These are phyloP conservation scores for Neolentinus lepideus DNA, from an alignment of 1,284 basidiomycete genomes.

Conservation along the genomic window DNA sequence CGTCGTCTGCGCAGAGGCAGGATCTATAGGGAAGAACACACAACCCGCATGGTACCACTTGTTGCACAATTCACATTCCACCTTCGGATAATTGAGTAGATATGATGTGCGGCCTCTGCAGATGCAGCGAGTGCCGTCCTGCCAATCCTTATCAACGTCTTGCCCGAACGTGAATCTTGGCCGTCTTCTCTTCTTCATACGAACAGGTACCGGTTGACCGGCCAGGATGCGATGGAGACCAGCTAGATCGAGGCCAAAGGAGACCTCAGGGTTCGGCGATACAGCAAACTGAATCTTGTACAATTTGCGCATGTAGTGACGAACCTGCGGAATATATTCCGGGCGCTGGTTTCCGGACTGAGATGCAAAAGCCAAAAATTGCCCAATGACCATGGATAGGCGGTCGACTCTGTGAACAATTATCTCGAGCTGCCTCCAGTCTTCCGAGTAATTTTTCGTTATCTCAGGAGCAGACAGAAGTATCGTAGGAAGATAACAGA, in stretches of 20 bases:
- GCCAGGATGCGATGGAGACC: slow-evolving; percentile 74
- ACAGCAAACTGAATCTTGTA: slow-evolving; percentile 80
- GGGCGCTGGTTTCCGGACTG: slow-evolving; percentile 58
- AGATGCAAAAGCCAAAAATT: slow-evolving; percentile 67
- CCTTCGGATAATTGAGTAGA: slow-evolving; percentile 47
- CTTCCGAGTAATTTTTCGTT: slow-evolving; percentile 65
- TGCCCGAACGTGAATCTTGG: slow-evolving; percentile 72
- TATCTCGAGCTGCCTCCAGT: slow-evolving; percentile 69
- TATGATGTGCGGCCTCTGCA: slow-evolving; percentile 64
- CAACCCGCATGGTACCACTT: slow-evolving; percentile 68
- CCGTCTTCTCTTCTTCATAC: slow-evolving; percentile 53
- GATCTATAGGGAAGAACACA: slow-evolving; percentile 56
- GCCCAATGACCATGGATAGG: slow-evolving; percentile 63
- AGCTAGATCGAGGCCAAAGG: slow-evolving; percentile 72
- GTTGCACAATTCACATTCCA: slow-evolving; percentile 61
- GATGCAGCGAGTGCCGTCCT: slow-evolving; percentile 71
- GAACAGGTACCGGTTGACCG: slow-evolving; percentile 44
- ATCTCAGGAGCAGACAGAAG: slow-evolving; percentile 65
- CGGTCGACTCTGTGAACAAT: slow-evolving; percentile 73
- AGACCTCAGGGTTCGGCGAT: slow-evolving; percentile 67
- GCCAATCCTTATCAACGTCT: slow-evolving; percentile 65
- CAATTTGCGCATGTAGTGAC: slow-evolving; percentile 81
- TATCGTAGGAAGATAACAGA: slow-evolving; percentile 65
- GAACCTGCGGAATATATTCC: slow-evolving; percentile 70
- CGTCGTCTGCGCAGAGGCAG: slow-evolving; percentile 16